Base-by-base conservation (phyloP, 495 filamentous ascomycete genomes). In the Talaromyces thailandensis region DNA sequence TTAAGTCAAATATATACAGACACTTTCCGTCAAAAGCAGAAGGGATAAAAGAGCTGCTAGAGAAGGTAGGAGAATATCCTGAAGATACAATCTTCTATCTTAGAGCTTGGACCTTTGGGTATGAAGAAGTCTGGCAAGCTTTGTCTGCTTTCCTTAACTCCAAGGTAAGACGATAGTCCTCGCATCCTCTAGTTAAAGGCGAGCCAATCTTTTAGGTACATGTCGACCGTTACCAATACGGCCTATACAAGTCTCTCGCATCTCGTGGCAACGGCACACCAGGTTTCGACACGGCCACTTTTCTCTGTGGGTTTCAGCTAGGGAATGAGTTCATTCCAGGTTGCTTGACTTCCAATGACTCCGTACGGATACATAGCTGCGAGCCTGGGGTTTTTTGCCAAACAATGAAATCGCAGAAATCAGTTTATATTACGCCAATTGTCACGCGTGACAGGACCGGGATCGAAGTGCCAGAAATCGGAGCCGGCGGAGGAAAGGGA, bases 101-200 rank as follows among this genome's bases (percentile, higher is more conserved):
- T 56, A 81, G 91, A 56, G 83, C 92, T 2, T 97, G 93, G 93
- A 98, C 93, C 1, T 95, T 94, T 70, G 93, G 93, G 26, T 90
- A 91, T 56, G 91, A 96, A 70, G 90, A 96, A 61, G 91, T 96
- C 0, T 97, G 92, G 92, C 77, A 91, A 61, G 88, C 91, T 3
- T 74, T 98, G 12, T 86, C 91, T 1, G 82, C 85, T 12, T 81
- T 83, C 9, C 75, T 97, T 2, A 71, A 82, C 24, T 85, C 85
- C 2, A 84, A 82, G 73, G 90, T 89, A 75, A 21, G 63, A 57
- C 28, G 7, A 26, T 12, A 18, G 11, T 35, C 25, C 25, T 56
- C n/a, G 26, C 4, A 3, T 43, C 31, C n/a, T 0, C 16, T 56
- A 5, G 7, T 52, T 11, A 35, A 26, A 4, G 9, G 9, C 14